These are phyloP conservation scores for Dicorynia guianensis DNA, from an alignment of 306 rosid genomes.

Conservation along the genomic window DNA sequence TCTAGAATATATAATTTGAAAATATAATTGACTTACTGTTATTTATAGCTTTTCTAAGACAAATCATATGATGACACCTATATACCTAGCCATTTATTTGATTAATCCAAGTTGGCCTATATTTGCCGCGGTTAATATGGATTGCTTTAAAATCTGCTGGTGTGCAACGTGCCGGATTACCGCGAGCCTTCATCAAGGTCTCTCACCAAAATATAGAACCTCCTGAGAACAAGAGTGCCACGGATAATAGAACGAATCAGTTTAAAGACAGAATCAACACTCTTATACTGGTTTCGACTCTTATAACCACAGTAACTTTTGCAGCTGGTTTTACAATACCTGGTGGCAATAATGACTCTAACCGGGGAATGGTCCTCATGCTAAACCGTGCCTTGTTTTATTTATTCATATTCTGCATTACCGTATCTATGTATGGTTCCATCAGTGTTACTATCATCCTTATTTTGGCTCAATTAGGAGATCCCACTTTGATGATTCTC, in stretches of 20 bases:
- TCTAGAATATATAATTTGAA: background rate
- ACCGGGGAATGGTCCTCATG: constrained; percentile 10
- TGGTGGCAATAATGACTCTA: constrained; percentile 23
- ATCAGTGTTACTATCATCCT: constrained; percentile 27
- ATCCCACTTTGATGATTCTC: background rate
- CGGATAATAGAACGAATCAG: background rate
- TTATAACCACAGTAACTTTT: constrained; percentile 36
- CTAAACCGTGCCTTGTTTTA: background rate
- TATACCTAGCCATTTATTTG: too few relatives aligned
- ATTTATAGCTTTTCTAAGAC: too few relatives aligned
- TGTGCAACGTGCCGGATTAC: background rate
- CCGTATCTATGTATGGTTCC: constrained; percentile 42
- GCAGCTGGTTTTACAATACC: constrained; percentile 44
- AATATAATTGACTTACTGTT: too few relatives aligned
- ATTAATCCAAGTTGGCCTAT: too few relatives aligned
- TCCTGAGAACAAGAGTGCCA: too few relatives aligned
- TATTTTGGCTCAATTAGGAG: constrained; percentile 39
- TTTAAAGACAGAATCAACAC: constrained; percentile 37
- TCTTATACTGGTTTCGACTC: constrained; percentile 35
- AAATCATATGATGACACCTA: too few relatives aligned
- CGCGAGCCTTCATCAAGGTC: background rate
- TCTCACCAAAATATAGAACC: background rate
- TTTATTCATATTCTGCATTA: constrained; percentile 25
- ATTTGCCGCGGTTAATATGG: constrained; percentile 29
- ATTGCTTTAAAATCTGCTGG: constrained; percentile 2